Evolutionary conservation across 768 basidiomycete species (phyloP), one percentile per base, ranked within the genome.

Genomic region (Psilocybe tampanensis): DNA sequence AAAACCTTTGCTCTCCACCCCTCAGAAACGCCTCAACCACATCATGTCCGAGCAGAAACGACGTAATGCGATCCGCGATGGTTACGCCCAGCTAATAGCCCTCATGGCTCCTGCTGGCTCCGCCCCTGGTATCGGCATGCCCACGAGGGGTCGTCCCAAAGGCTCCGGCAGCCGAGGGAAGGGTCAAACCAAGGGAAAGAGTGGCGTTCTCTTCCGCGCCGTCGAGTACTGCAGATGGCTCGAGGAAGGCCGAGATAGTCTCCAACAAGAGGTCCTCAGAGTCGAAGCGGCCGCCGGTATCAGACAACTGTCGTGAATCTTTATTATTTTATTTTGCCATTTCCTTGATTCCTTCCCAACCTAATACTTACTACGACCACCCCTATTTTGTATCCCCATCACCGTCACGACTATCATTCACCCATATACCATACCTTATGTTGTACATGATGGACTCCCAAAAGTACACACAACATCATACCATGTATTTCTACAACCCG

Each of bases 21-120:
- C 92, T 0, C 92, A 95, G 72, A 94, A 94, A 66, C 84, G 93
- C 12, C 82, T 92, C 15, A 94, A 95, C 69, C 93, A 96, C 76
- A 95, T 96, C 78, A 87, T 93, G 83, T 94, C 92, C 7, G 94
- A 96, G 69, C 94, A 96, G 73, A 92, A 92, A 66, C 90, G 94
- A 8, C 86, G 94, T 9, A 95, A 95, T 66, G 90, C 91, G 49
- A 96, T 96, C 63, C 86, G 92, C 41, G 88, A 92, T 60, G 93
- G 93, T 39, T 96, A 95, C 72, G 86, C 91, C 1, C 91, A 94
- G 67, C 75, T 96, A 41, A 94, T 93, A 29, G 74, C 86, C 0
- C 76, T 96, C 21, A 86, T 95, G 52, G 86, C 91, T 0, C 90
- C 92, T n/a, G 87, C 85, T 4, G 91, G 90, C 4, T 73, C 77